Conservation (phyloP, 2,329 filamentous ascomycete genomes). For the Didymella arachidicola region DNA sequence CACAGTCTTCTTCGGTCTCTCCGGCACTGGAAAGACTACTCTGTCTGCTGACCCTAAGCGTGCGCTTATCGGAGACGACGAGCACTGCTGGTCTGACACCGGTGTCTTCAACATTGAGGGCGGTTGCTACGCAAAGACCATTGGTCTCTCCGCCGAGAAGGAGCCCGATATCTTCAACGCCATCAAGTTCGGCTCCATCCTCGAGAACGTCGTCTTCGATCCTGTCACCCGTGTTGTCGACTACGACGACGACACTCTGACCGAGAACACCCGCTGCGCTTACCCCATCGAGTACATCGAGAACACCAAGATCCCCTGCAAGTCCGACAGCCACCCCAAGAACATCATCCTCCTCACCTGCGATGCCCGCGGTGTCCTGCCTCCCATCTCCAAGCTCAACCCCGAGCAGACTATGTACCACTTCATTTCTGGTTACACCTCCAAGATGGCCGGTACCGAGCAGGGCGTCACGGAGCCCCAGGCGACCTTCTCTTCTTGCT, state of each 20-base stretch:
- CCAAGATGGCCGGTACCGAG: conserved; percentile 99
- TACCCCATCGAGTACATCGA: conserved; percentile 99
- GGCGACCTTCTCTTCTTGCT: conserved; percentile 98
- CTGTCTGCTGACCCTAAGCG: conserved; percentile 97
- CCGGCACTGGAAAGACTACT: conserved; percentile 98
- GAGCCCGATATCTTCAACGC: conserved; percentile 97
- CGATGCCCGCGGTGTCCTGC: conserved; percentile 95
- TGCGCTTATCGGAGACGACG: conserved; percentile 94
- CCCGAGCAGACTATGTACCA: conserved; percentile 99
- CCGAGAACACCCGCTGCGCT: conserved; percentile 97
- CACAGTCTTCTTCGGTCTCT: conserved; percentile 98
- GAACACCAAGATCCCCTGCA: conserved; percentile 98
- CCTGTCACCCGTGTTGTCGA: conserved; percentile 87
- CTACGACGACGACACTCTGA: conserved; percentile 94
- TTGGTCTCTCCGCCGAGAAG: conserved; percentile 97
- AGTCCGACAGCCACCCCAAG: conserved; percentile 84
- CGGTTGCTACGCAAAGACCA: conserved; percentile 98
- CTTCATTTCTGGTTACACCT: conserved; percentile 99
- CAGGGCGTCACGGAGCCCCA: conserved; percentile 96
- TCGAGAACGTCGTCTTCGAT: conserved; percentile 99
- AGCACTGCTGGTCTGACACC: conserved; percentile 98
- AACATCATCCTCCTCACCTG: conserved; percentile 99
- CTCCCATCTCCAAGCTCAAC: conserved; percentile 96
- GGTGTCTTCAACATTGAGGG: conserved; percentile 99
- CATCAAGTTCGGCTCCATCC: conserved; percentile 94